phyloP scores from a whole-genome alignment of 2,329 filamentous ascomycete species.

The Pochonia chlamydosporia region DNA sequence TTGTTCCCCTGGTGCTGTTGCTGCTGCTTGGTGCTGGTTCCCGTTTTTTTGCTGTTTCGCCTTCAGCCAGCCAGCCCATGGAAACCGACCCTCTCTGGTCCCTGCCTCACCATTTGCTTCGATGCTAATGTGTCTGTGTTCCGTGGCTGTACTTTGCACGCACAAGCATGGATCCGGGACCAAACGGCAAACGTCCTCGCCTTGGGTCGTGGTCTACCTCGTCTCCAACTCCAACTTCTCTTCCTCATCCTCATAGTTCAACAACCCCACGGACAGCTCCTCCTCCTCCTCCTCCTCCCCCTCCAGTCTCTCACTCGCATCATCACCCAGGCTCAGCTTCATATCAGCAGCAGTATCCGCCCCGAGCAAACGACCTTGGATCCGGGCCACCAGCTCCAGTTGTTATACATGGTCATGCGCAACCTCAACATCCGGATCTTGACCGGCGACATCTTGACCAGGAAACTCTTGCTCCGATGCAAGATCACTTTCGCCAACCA shows the following conservation, averaged over 20 bases:
- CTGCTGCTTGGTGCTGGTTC: background rate
- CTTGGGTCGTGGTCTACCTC: constrained; percentile 44
- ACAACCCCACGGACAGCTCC: constrained; percentile 17
- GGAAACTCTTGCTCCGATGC: constrained; percentile 48
- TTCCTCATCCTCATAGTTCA: constrained; percentile 38
- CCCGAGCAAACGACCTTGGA: constrained; percentile 26
- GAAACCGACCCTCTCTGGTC: constrained; percentile 27
- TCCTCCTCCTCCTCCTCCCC: constrained; percentile 16
- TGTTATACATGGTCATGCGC: constrained; percentile 22
- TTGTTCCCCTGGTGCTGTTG: background rate
- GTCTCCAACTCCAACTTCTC: constrained; percentile 40
- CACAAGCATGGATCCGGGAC: constrained; percentile 55
- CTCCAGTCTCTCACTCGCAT: constrained; percentile 15
- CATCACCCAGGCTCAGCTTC: constrained; percentile 28
- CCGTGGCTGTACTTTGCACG: constrained; percentile 28
- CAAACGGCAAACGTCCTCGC: constrained; percentile 54
- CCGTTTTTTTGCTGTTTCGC: constrained; percentile 16
- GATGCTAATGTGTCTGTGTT: constrained; percentile 29
- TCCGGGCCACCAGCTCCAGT: constrained; percentile 21
- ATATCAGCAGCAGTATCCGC: constrained; percentile 35
- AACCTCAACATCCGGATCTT: constrained; percentile 32
- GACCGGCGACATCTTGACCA: constrained; percentile 54
- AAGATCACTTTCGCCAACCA: constrained; percentile 41
- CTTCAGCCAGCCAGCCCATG: constrained; percentile 22
- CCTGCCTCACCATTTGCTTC: constrained; percentile 29